phyloP scores from a whole-genome alignment of 768 basidiomycete species.

The Trichaptum fuscoviolaceum region DNA sequence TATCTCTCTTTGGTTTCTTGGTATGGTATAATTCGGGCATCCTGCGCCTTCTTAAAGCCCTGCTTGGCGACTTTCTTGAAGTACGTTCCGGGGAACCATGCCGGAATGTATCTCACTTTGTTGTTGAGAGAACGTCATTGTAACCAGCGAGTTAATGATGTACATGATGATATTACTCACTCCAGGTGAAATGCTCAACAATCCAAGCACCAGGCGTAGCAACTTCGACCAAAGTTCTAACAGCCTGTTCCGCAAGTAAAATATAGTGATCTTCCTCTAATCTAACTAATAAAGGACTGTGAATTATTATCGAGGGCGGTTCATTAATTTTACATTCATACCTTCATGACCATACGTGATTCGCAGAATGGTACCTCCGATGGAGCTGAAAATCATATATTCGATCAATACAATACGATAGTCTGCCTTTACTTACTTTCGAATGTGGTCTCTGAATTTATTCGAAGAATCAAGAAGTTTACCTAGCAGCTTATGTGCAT shows the following conservation, averaged over 20 bases:
- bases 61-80: constrained; percentile 11
- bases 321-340: not conserved
- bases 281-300: not conserved
- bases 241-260: constrained; percentile 11
- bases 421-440: constrained; percentile 4
- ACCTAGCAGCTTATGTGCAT: not conserved
- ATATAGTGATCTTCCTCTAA: constrained; percentile 13
- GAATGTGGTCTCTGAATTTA: constrained; percentile 5
- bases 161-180: constrained; percentile 6
- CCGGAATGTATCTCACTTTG: constrained; percentile 15
- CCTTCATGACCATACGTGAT: constrained; percentile 15
- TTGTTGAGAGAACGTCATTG: not conserved
- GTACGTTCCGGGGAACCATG: constrained; percentile 16
- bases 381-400: not conserved
- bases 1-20: constrained; percentile 9
- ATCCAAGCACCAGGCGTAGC: constrained; percentile 10
- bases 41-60: constrained; percentile 19
- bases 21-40: constrained; percentile 18
- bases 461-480: not conserved
- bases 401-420: not conserved
- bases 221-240: constrained; percentile 3
- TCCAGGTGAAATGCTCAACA: constrained; percentile 10
- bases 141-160: not conserved
- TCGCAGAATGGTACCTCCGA: constrained; percentile 13
- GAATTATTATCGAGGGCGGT: too few species aligned